phyloP scores from a whole-genome alignment of 2,329 filamentous ascomycete genomes.

The Aspergillus melleus region DNA sequence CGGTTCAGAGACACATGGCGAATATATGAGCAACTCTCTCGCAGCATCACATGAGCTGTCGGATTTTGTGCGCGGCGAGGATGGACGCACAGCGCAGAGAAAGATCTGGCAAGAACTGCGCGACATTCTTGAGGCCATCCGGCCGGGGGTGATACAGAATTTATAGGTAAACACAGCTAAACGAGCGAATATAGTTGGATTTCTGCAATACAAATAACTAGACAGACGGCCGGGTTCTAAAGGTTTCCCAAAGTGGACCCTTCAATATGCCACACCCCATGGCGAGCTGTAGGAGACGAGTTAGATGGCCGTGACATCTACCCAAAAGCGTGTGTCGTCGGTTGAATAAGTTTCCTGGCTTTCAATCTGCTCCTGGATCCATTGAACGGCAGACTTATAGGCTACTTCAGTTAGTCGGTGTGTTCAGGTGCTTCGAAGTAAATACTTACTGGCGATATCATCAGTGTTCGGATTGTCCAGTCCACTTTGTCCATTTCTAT shows the following conservation, averaged over 20 bases:
- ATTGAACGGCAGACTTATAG: constrained; percentile 29
- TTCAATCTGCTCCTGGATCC: constrained; percentile 31
- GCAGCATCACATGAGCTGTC: constrained; percentile 29
- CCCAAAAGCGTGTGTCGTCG: constrained; percentile 34
- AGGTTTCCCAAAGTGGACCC: too few species aligned
- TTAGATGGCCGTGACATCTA: constrained; percentile 14
- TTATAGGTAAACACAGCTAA: background rate
- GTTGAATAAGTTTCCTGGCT: constrained; percentile 3
- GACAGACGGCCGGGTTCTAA: background rate
- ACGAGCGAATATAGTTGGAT: background rate
- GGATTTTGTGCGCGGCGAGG: constrained; percentile 40
- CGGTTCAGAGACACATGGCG: constrained; percentile 48
- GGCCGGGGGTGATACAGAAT: constrained; percentile 37
- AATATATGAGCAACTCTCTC: constrained; percentile 45
- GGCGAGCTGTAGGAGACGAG: too few species aligned
- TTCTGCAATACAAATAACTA: background rate
- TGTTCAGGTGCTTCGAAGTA: background rate
- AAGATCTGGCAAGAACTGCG: constrained; percentile 48
- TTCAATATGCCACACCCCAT: too few species aligned
- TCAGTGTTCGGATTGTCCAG: constrained; percentile 19
- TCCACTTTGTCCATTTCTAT: constrained; percentile 24
- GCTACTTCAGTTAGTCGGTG: constrained; percentile 2
- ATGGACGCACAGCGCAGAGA: constrained; percentile 39
- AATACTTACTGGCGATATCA: constrained; percentile 22
- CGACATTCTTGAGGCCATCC: constrained; percentile 43